phyloP scores from a whole-genome alignment of 2,329 filamentous ascomycete genomes.

The Claviceps sp. region DNA sequence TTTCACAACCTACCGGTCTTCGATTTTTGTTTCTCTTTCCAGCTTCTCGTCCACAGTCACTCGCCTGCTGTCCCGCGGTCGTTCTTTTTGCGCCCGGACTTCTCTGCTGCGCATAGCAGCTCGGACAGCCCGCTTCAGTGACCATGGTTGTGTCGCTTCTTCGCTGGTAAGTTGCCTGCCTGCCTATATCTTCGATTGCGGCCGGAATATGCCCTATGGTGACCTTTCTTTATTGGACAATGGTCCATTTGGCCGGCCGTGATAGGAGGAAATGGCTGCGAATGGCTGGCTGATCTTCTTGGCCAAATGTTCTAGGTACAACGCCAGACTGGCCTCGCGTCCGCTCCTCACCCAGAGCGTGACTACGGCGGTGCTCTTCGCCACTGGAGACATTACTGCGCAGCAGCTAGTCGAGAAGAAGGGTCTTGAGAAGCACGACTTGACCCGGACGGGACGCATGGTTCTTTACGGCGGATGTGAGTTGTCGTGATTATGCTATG shows the following conservation, averaged over 20 bases:
- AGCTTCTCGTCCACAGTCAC: background rate
- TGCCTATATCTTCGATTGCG: too few species aligned
- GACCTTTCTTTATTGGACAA: background rate
- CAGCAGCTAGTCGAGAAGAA: conserved; percentile 82
- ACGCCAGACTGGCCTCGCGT: conserved; percentile 63
- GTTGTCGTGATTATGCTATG: conserved; percentile 14
- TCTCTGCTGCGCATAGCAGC: background rate
- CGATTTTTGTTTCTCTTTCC: background rate
- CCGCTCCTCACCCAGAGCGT: conserved; percentile 84
- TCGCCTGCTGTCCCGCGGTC: background rate
- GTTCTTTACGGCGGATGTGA: conserved; percentile 63
- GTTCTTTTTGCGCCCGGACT: background rate
- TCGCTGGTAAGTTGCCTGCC: conserved; percentile 15
- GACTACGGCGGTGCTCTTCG: conserved; percentile 85
- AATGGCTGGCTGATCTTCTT: conserved; percentile 6
- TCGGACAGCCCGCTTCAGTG: background rate
- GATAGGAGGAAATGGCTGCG: background rate
- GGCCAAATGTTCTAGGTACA: conserved; percentile 52
- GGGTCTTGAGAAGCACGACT: conserved; percentile 64
- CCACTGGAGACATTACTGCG: conserved; percentile 77
- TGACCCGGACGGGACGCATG: conserved; percentile 63
- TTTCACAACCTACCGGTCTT: background rate
- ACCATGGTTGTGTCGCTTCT: conserved; percentile 13
- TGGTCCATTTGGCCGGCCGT: background rate
- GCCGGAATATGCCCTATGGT: too few species aligned